Conservation (phyloP, 1,284 basidiomycete genomes). For the Irpex sp. region DNA sequence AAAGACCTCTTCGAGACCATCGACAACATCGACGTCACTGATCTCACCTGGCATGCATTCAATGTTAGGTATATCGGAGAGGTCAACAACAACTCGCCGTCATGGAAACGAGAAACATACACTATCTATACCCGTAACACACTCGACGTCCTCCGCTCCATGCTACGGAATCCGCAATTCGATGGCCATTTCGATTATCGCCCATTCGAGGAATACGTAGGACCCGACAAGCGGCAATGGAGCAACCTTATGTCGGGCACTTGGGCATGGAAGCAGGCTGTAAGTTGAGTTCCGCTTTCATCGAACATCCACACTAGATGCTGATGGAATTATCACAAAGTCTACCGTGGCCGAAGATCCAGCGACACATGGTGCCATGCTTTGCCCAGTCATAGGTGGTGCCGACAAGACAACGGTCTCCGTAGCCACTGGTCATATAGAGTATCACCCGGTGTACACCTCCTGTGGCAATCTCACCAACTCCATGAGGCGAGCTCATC, state of each 20-base stretch:
- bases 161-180: neutral
- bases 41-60: neutral
- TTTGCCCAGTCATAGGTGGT: neutral
- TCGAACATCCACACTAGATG: too few relatives aligned
- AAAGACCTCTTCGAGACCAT: neutral
- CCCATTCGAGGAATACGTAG: neutral
- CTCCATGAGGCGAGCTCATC: neutral
- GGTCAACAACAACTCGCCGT: neutral
- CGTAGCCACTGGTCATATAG: neutral
- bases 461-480: neutral
- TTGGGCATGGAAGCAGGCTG: neutral
- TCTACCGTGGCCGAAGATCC: neutral
- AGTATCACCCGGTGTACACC: neutral
- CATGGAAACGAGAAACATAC: neutral
- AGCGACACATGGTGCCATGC: neutral
- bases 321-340: too few relatives aligned
- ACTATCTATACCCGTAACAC: neutral
- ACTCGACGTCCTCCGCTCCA: neutral
- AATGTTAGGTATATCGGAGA: neutral
- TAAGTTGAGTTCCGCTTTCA: too few relatives aligned
- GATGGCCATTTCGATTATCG: neutral
- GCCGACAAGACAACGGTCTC: neutral
- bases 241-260: neutral
- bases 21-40: neutral
- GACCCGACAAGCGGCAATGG: neutral